Evolutionary conservation across 2,329 filamentous ascomycete species (phyloP).

Genomic region (Orbilia brochopaga): DNA sequence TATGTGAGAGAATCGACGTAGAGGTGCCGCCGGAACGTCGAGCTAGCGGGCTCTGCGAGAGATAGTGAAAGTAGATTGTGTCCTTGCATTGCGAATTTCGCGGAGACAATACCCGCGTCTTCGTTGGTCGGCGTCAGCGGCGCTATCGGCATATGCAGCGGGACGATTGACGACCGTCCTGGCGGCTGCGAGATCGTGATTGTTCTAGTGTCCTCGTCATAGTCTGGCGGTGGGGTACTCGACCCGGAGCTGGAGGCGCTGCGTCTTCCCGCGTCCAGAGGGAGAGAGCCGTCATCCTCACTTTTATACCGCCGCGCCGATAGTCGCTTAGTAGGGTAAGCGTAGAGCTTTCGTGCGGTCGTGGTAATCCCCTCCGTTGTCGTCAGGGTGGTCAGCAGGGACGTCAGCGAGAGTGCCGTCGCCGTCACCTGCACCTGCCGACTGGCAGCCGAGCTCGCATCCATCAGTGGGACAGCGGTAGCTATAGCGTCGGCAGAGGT

Average conservation of each 20-base stretch:
- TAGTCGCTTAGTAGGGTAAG: slow-evolving; percentile 44
- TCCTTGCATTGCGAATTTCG: slow-evolving; percentile 46
- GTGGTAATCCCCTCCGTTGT: slow-evolving; percentile 48
- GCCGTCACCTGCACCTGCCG: slow-evolving; percentile 40
- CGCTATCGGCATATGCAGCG: slow-evolving; percentile 6
- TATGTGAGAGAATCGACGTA: slow-evolving; percentile 49
- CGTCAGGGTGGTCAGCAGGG: slow-evolving; percentile 38
- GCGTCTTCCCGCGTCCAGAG: not conserved
- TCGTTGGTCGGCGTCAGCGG: slow-evolving; percentile 11
- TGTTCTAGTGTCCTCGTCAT: slow-evolving; percentile 27
- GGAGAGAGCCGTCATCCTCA: slow-evolving; percentile 22
- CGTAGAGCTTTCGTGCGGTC: slow-evolving; percentile 39
- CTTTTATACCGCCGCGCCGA: slow-evolving; percentile 24
- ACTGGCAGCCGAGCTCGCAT: slow-evolving; percentile 8
- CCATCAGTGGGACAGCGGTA: slow-evolving; percentile 19
- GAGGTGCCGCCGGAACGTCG: slow-evolving; percentile 33
- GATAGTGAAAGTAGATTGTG: slow-evolving; percentile 42
- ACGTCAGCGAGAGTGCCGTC: slow-evolving; percentile 31
- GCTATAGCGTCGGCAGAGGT: not conserved
- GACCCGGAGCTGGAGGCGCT: slow-evolving; percentile 14
- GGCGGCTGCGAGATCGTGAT: not conserved
- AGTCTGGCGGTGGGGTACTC: slow-evolving; percentile 40
- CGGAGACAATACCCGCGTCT: slow-evolving; percentile 33
- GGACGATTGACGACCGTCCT: not conserved
- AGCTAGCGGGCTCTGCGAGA: slow-evolving; percentile 42